Evolutionary conservation across 2,329 filamentous ascomycete species (phyloP), one percentile per base, ranked within the genome.

Genomic region (Aspergillus quadrilineatus): DNA sequence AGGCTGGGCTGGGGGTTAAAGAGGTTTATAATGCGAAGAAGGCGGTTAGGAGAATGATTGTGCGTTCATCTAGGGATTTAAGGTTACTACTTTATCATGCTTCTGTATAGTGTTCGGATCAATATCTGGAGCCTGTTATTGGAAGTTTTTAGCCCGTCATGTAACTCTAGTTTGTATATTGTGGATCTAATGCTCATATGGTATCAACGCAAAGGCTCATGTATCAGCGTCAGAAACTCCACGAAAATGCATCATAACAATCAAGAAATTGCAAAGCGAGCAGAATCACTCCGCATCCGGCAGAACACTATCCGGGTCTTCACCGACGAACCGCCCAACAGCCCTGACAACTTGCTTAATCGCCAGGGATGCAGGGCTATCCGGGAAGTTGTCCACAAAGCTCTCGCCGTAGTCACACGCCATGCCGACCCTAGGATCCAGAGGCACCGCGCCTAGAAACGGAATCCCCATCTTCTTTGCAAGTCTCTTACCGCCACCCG

Each of bases 361-460:
- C 3, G 93, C 92, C 64, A 82, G 79, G 68, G 91, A 96, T 1
- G 94, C 92, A 34, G 94, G 93, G 64, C 91, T 96, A 65, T 97
- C 92, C 0, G 93, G 91, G 73, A 91, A 99, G 26, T 86, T 88
- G 69, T 97, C 92, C 69, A 97, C 89, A 75, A 95, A 99, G 74
- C 92, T 97, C 83, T 99, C 94, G 4, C 95, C 94, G 73, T 90
- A 97, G 73, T 99, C 94, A 69, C 93, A 97, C 2, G 92, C 89
- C 89, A 97, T 95, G 7, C 94, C 90, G 64, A 99, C 96, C 60
- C 93, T 81, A 3, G 94, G 93, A 69, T 99, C 94, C 51, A 99
- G 77, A 37, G 94, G 94, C 10, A 99, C 92, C 10, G 89, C 84
- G 0, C 94, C 94, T 28, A 99, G 75, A 71, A 96, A 99, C 0